Evolutionary conservation across 2,329 filamentous ascomycete species (phyloP), one percentile per base, ranked within the genome.

Genomic region (Ascosphaera apis): DNA sequence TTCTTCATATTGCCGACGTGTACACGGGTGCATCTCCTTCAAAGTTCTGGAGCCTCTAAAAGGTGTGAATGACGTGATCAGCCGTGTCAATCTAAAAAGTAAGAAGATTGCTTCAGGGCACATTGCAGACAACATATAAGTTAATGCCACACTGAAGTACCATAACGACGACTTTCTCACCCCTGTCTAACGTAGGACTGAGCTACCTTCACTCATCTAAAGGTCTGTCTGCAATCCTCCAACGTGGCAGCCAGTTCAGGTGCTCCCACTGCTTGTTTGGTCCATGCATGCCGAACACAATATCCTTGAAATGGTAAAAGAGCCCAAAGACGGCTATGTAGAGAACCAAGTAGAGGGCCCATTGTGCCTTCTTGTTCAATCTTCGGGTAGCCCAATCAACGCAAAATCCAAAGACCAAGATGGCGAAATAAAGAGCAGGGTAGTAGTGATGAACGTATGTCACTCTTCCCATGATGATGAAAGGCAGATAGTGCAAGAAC

Each of bases 401-500:
- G 45, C 83, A 68, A 66, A 98, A 98, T 37, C 84, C 86, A 42
- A 84, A 72, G 12, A 70, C 72, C 33, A 98, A 63, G 44, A 98
- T 92, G 47, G 88, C 84, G 55, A 95, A 98, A 64, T 95, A 98
- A 8, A 98, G 70, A 7, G 88, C 88, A 8, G 88, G 88, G 57
- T 95, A 98, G 65, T 98, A 98, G 62, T 98, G 88, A 57, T 98
- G 88, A 37, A 98, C 88, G 51, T 98, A 98, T 12, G 88, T 98
- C 41, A 98, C 88, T 66, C 88, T 81, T 8, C 83, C 88, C 91
- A 98, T 98, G 51, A 88, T 72, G 48, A 92, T 71, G 57, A 95
- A 98, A 1, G 88, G 88, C 42, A 92, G 61, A 55, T 93, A 98
- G 60, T 98, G 88, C 34, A 98, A 67, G 57, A 92, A 75, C 88